Percentiles rank a stretch among this genome's conserved stretches.
These are phyloP conservation scores for Prillingera fragicola DNA, from an alignment of 1,284 basidiomycete species.

Conservation along the genomic window DNA sequence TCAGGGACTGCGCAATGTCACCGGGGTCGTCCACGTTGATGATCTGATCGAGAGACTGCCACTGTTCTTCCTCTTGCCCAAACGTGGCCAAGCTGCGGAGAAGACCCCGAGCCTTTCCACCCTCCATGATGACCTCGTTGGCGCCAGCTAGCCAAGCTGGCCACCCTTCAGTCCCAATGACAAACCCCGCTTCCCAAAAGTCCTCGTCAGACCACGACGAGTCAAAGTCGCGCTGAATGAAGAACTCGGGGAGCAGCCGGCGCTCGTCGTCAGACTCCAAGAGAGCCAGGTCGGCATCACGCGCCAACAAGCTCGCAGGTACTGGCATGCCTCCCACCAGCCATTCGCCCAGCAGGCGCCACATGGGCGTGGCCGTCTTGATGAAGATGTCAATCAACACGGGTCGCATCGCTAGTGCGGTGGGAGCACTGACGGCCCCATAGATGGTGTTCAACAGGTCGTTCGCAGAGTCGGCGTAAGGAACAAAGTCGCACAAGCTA, in stretches of 20 bases:
- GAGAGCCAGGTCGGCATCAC: constrained; percentile 25
- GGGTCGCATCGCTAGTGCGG: background rate
- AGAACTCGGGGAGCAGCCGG: constrained; percentile 66
- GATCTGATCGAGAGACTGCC: constrained; percentile 22
- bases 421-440: constrained; percentile 51
- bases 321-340: constrained; percentile 64
- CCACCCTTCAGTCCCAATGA: constrained; percentile 52
- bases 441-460: constrained; percentile 62
- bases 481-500: constrained; percentile 43
- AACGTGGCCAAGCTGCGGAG: constrained; percentile 52
- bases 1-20: constrained; percentile 52
- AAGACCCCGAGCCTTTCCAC: constrained; percentile 73
- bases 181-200: constrained; percentile 73
- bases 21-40: background rate
- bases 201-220: constrained; percentile 61
- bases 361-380: constrained; percentile 61
- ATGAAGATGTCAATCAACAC: constrained; percentile 60
- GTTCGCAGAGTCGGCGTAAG: constrained; percentile 54
- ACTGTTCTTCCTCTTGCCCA: constrained; percentile 22
- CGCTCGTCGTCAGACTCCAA: constrained; percentile 49
- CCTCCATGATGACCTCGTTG: constrained; percentile 58
- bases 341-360: constrained; percentile 69
- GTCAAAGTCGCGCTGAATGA: constrained; percentile 65
- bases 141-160: constrained; percentile 31
- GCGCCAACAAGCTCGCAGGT: constrained; percentile 19